Evolutionary conservation across 345 rosid genomes (phyloP).

Genomic region (Fremontodendron californicum): DNA sequence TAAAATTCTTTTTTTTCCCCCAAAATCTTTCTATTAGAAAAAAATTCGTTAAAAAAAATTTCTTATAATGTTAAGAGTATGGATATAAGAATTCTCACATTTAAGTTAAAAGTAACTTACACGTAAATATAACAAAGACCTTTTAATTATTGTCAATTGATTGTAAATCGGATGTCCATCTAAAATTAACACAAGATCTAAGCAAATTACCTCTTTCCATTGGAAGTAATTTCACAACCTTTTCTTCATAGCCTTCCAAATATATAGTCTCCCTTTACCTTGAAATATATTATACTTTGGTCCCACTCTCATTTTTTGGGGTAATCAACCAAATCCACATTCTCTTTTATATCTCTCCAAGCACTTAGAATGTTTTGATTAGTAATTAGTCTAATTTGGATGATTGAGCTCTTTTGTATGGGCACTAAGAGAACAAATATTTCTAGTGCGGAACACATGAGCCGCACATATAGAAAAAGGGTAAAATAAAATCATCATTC

Average conservation of each 20-base stretch:
- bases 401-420: constrained; percentile 7
- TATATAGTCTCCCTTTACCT: neutral
- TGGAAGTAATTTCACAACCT: neutral
- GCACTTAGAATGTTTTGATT: neutral
- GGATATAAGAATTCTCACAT: too few relatives aligned
- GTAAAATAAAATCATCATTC: neutral
- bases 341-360: neutral
- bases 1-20: too few relatives aligned
- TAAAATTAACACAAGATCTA: too few relatives aligned
- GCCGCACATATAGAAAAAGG: neutral
- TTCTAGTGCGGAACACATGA: constrained; percentile 23
- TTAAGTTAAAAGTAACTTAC: too few relatives aligned
- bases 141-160: too few relatives aligned
- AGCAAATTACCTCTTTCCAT: too few relatives aligned
- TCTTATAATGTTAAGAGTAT: too few relatives aligned
- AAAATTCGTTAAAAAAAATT: too few relatives aligned
- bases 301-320: neutral
- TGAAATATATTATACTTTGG: neutral
- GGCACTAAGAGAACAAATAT: constrained; percentile 10
- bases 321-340: neutral
- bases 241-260: neutral
- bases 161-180: too few relatives aligned
- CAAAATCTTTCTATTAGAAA: too few relatives aligned
- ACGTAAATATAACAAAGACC: too few relatives aligned
- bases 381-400: neutral